A percentile compares a stretch with the other conserved stretches of the same genome.
Evolutionary conservation across 2,329 filamentous ascomycete species (phyloP).

Genomic region (Aureobasidium sp.): DNA sequence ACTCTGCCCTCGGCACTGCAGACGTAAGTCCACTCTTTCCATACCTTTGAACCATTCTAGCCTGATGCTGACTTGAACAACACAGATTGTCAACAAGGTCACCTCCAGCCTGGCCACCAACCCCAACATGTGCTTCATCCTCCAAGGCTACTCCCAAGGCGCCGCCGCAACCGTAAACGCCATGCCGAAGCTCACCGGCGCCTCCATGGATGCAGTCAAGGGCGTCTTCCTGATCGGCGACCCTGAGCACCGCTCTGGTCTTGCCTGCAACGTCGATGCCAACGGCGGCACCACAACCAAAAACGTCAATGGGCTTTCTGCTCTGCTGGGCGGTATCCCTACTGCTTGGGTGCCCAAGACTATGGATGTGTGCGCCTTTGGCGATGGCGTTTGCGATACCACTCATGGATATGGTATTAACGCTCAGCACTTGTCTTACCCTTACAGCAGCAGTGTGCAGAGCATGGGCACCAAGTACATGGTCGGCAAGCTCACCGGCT

Average conservation of each 20-base stretch:
- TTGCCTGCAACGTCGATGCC: slow-evolving; percentile 32
- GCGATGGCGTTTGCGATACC: slow-evolving; percentile 34
- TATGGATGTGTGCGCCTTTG: slow-evolving; percentile 31
- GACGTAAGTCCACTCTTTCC: slow-evolving; percentile 20
- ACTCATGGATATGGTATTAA: slow-evolving; percentile 29
- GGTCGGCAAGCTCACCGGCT: slow-evolving; percentile 18
- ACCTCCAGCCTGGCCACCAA: slow-evolving; percentile 21
- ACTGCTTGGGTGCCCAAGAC: slow-evolving; percentile 31
- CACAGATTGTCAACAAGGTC: slow-evolving; percentile 29
- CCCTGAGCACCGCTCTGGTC: slow-evolving; percentile 28
- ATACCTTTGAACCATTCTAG: not conserved
- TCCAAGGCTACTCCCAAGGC: slow-evolving; percentile 34
- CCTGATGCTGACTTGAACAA: not conserved
- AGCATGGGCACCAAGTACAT: slow-evolving; percentile 26
- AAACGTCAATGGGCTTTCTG: slow-evolving; percentile 27
- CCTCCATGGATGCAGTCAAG: slow-evolving; percentile 30
- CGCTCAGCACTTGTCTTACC: slow-evolving; percentile 27
- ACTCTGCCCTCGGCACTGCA: slow-evolving; percentile 24
- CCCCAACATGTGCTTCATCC: slow-evolving; percentile 31
- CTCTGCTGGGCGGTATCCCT: slow-evolving; percentile 22
- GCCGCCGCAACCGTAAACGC: slow-evolving; percentile 32
- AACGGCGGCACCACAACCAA: slow-evolving; percentile 29
- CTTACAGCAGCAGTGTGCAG: slow-evolving; percentile 25
- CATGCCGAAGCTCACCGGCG: slow-evolving; percentile 28
- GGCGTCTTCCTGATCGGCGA: slow-evolving; percentile 33